These are phyloP conservation scores for Cymbopogon citratus DNA, from an alignment of 176 grass and related monocot genomes.

Conservation along the genomic window DNA sequence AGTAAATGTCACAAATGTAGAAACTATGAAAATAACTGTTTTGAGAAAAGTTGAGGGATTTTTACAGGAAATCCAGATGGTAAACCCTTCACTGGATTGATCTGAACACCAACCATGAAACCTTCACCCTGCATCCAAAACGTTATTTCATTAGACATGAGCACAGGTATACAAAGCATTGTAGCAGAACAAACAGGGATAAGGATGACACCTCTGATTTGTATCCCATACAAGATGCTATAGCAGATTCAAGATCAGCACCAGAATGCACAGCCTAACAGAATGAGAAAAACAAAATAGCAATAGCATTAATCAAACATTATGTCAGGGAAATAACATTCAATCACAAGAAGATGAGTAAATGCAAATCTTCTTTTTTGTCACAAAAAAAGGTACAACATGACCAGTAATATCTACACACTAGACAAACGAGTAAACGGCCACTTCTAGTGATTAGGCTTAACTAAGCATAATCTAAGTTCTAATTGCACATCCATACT, in stretches of 20 bases:
- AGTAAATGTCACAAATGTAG: slow-evolving; percentile 27
- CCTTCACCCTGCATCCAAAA: slow-evolving; percentile 68
- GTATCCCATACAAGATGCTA: slow-evolving; percentile 96
- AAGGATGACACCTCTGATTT: slow-evolving; percentile 64
- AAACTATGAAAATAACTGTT: not conserved
- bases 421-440: not conserved
- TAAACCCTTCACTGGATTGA: slow-evolving; percentile 85
- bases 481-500: not conserved
- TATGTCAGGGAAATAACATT: not conserved
- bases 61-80: slow-evolving; percentile 98
- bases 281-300: slow-evolving; percentile 24
- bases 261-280: slow-evolving; percentile 93
- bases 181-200: slow-evolving; percentile 15
- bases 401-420: not conserved
- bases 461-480: not conserved
- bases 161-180: slow-evolving; percentile 6
- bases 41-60: slow-evolving; percentile 21
- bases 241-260: slow-evolving; percentile 97
- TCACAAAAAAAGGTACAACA: not conserved
- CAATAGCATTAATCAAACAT: slow-evolving; percentile 4
- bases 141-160: not conserved
- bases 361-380: not conserved
- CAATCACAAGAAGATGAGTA: slow-evolving; percentile 8
- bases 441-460: not conserved
- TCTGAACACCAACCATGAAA: slow-evolving; percentile 98